These are phyloP conservation scores for Nitzschia putrida DNA, from an alignment of 108 stramenopile species.

Conservation along the genomic window DNA sequence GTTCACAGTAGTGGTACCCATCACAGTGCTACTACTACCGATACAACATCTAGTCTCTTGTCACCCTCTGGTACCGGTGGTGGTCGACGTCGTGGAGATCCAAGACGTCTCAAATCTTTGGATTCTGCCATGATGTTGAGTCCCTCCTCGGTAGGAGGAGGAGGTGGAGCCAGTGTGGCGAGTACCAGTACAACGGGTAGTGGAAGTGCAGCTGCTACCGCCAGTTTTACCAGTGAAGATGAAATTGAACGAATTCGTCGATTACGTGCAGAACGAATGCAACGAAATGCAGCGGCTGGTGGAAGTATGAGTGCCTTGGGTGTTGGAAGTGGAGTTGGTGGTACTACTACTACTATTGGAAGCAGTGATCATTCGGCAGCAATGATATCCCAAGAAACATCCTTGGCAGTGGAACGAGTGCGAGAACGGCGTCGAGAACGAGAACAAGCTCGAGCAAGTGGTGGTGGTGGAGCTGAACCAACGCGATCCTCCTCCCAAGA, in stretches of 20 bases:
- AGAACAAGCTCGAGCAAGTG: not conserved
- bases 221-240: conserved; percentile 10
- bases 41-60: too few species aligned
- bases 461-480: not conserved
- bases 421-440: not conserved
- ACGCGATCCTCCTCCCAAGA: too few species aligned
- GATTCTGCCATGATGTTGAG: too few species aligned
- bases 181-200: too few species aligned
- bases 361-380: not conserved
- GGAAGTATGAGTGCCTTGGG: conserved; percentile 1
- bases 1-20: too few species aligned
- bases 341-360: not conserved
- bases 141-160: too few species aligned
- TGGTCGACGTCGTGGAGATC: not conserved
- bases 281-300: conserved; percentile 19
- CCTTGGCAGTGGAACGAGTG: conserved; percentile 1
- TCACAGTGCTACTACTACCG: too few species aligned
- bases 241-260: conserved; percentile 44
- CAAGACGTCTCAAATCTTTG: not conserved
- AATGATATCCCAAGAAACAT: too few species aligned
- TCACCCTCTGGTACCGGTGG: not conserved
- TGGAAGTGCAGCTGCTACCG: too few species aligned
- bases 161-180: too few species aligned
- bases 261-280: conserved; percentile 31
- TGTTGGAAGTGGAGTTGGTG: not conserved